A percentile compares a stretch with the other conserved stretches of the same genome.
Evolutionary conservation across 108 stramenopile species (phyloP).

Genomic region (Nitzschia sp.): DNA sequence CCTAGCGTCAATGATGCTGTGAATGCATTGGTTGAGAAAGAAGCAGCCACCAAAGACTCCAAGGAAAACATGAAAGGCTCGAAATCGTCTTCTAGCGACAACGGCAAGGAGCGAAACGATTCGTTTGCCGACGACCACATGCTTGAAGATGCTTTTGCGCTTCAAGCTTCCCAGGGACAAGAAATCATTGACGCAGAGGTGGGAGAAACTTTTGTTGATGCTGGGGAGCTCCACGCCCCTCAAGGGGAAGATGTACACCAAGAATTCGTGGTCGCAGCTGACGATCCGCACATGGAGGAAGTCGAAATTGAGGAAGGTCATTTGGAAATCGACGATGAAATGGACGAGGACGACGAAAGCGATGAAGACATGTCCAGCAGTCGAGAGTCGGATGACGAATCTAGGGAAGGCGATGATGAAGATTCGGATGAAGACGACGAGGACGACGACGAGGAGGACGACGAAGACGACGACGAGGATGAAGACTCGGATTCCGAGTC

Average conservation of each 20-base stretch:
- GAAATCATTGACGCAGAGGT: background rate
- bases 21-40: conserved; percentile 59
- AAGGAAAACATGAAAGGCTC: conserved; percentile 11
- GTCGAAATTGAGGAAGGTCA: conserved; percentile 26
- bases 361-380: conserved; percentile 38
- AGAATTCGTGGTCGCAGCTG: background rate
- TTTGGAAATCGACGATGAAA: conserved; percentile 33
- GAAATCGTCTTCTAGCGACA: background rate
- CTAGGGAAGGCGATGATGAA: conserved; percentile 13
- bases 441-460: conserved; percentile 36
- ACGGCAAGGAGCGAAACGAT: conserved; percentile 20
- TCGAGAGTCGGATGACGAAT: conserved; percentile 15
- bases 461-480: conserved; percentile 38
- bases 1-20: conserved; percentile 57
- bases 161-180: background rate
- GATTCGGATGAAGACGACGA: conserved; percentile 21
- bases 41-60: conserved; percentile 26
- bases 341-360: conserved; percentile 36
- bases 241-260: conserved; percentile 4
- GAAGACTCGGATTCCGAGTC: conserved; percentile 56
- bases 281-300: conserved; percentile 20
- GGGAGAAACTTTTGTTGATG: conserved; percentile 28
- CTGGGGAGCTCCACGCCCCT: conserved; percentile 15
- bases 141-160: conserved; percentile 70
- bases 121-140: conserved; percentile 60